Evolutionary conservation across 345 rosid species (phyloP).

Genomic region (Brassica napus): Da-Ae NC_063436.1:22457001-22457500

Average conservation of each 20-base stretch:
- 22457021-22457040: not conserved
- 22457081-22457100: not conserved
- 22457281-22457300: not conserved
- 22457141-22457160: not conserved
- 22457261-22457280: not conserved
- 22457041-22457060: not conserved
- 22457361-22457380: not conserved
- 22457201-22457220: not conserved
- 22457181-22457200: not conserved
- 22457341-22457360: not conserved
- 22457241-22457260: not conserved
- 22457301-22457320: not conserved
- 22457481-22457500: slow-evolving; percentile 47
- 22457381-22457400: not conserved
- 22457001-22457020: not conserved
- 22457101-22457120: not conserved
- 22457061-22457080: not conserved
- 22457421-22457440: slow-evolving; percentile 72
- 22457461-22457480: slow-evolving; percentile 33
- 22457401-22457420: slow-evolving; percentile 59
- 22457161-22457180: not conserved
- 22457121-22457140: not conserved
- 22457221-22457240: not conserved
- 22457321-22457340: not conserved
- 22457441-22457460: slow-evolving; percentile 61